phyloP scores from a whole-genome alignment of 257 asterid genomes.

The Sherardia arvensis region DNA sequence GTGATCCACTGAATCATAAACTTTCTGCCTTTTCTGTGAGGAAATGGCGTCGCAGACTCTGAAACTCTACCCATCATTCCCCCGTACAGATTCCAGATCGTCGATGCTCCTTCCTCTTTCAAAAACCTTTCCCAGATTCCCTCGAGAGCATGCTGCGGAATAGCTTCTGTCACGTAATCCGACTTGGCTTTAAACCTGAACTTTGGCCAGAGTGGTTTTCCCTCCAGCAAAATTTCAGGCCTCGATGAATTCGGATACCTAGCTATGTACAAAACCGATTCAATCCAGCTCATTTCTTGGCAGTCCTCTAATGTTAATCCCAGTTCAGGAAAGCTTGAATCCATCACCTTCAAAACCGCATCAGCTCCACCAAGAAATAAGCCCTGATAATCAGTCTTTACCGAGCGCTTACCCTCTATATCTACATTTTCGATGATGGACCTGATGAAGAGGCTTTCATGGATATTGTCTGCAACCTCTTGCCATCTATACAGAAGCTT shows the following conservation, averaged over 20 bases:
- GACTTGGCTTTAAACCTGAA: slow-evolving; percentile 38
- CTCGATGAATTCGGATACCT: too few species aligned
- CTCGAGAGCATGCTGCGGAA: background rate
- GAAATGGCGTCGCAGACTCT: slow-evolving; percentile 7
- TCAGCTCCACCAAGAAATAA: slow-evolving; percentile 18
- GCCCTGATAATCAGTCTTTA: background rate
- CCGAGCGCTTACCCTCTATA: background rate
- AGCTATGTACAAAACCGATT: slow-evolving; percentile 16
- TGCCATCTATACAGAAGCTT: slow-evolving; percentile 34
- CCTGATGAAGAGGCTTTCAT: slow-evolving; percentile 32
- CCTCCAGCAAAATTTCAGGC: background rate
- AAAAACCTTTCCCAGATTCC: background rate
- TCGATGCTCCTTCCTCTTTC: background rate
- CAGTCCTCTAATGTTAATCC: slow-evolving; percentile 24
- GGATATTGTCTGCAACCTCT: slow-evolving; percentile 16
- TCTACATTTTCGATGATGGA: background rate
- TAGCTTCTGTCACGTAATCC: slow-evolving; percentile 20
- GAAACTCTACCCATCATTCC: background rate
- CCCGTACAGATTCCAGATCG: slow-evolving; percentile 2
- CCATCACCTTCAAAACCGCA: slow-evolving; percentile 14
- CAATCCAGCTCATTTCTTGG: slow-evolving; percentile 43
- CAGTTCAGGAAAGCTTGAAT: slow-evolving; percentile 27
- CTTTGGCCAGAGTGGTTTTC: background rate
- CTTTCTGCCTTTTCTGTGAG: slow-evolving; percentile 6
- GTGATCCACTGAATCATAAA: slow-evolving; percentile 3